Evolutionary conservation across 225 moss, liverwort and hornwort genomes (phyloP), one percentile per base, ranked within the genome.

Genomic region (Polytrichum commune): DNA sequence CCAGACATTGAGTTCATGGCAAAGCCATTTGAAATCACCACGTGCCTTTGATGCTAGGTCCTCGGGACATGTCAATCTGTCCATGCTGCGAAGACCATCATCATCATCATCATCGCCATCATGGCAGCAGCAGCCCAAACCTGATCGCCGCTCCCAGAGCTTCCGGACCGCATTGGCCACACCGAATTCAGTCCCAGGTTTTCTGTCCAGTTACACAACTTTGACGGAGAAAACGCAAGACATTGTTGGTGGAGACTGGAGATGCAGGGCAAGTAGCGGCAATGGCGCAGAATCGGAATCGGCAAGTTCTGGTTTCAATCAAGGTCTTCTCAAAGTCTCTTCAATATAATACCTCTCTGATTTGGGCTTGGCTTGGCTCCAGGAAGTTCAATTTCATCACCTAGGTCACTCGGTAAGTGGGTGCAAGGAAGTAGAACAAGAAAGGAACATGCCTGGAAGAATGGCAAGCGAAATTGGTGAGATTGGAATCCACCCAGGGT

Each of bases 211-310:
- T 46, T 46, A 46, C 46, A 46, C 46, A 46, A 46, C 46, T 46
- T 46, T 46, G 46, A 46, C 46, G 46, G 46, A 46, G 16, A 83
- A 65, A 73, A 63, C 53, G 55, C 75, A 75, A 65, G 75, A 75
- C 30, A 53, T 80, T 46, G 19, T 70, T 46, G 64, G 68, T 30
- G 64, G 70, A 65, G 77, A 72, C 30, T 66, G 60, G 7, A 65
- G 69, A 55, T 55, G 62, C 56, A 78, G 73, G 18, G 30, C 28
- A 54, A 71, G 73, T 23, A 71, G 53, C 33, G 65, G 58, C 66
- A 78, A 30, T 62, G 69, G 76, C 28, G 62, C 66, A 26, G 85
- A 85, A 65, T n/a, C 73, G 8, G 77, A 86, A 13, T 77, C 77
- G 69, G 53, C 69, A 24, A 35, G 20, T n/a, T 29, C 65, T 30